phyloP scores from a whole-genome alignment of 2,329 filamentous ascomycete species.

The Drechslera avenae region DNA sequence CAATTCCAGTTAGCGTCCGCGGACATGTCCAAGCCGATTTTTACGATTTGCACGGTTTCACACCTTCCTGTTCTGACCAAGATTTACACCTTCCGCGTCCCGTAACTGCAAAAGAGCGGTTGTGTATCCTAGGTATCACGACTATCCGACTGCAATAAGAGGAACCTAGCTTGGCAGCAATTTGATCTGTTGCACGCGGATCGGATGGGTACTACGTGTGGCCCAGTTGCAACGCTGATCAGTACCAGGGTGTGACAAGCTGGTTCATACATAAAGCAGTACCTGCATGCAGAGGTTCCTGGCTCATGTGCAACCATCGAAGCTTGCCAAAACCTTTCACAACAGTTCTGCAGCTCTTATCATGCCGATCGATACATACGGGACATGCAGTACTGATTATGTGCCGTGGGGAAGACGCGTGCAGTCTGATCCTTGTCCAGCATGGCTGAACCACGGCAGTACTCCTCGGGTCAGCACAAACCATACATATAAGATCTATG shows the following conservation, averaged over 20 bases:
- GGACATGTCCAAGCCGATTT: slow-evolving; percentile 6
- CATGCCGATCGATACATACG: slow-evolving; percentile 16
- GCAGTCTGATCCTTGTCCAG: slow-evolving; percentile 12
- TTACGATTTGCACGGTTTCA: slow-evolving; percentile 1
- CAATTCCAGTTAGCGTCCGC: slow-evolving; percentile 14
- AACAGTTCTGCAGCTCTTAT: slow-evolving; percentile 16
- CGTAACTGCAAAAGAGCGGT: neutral
- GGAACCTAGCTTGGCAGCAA: neutral
- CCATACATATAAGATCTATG: slow-evolving; percentile 17
- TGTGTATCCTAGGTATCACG: neutral
- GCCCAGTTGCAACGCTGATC: neutral
- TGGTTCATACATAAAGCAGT: neutral
- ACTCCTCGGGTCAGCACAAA: slow-evolving; percentile 6
- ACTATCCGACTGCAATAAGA: neutral
- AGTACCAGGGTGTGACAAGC: neutral
- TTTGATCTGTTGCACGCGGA: no score
- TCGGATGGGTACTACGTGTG: neutral
- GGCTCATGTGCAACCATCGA: neutral
- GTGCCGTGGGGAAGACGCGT: slow-evolving; percentile 13
- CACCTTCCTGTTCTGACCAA: slow-evolving; percentile 28
- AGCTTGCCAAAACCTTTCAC: neutral
- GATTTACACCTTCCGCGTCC: slow-evolving; percentile 11
- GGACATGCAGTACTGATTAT: slow-evolving; percentile 11
- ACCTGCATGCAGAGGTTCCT: slow-evolving; percentile 4
- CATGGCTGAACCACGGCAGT: slow-evolving; percentile 19